Conservation (phyloP, 108 stramenopile genomes). For the Nitzschia sp. region DNA sequence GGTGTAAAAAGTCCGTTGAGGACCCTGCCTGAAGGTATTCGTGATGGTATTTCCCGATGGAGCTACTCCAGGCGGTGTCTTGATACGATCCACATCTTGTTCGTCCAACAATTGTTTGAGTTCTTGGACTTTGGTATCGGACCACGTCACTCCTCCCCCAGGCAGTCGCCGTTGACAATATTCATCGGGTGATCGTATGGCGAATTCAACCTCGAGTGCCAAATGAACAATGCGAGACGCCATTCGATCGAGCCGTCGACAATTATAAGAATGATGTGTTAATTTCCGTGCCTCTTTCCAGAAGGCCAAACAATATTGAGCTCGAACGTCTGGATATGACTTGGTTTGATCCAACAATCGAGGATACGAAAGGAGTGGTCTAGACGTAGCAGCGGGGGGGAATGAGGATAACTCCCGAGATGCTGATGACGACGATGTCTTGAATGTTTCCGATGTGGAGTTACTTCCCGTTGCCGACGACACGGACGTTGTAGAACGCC, state of each 20-base stretch:
- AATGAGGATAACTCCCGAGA: too few species aligned
- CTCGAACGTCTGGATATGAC: slow-evolving; percentile 17
- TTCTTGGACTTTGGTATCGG: background rate
- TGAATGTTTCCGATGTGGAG: too few species aligned
- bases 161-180: slow-evolving; percentile 8
- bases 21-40: background rate
- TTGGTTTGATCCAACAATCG: background rate
- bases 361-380: background rate
- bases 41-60: background rate
- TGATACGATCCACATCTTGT: background rate
- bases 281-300: slow-evolving; percentile 29
- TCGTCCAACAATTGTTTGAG: background rate
- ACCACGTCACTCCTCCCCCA: background rate
- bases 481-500: too few species aligned
- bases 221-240: slow-evolving; percentile 9
- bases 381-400: too few species aligned
- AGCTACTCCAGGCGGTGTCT: background rate
- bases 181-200: slow-evolving; percentile 34
- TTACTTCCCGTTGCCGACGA: too few species aligned
- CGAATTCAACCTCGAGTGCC: slow-evolving; percentile 17
- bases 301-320: slow-evolving; percentile 14
- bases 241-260: slow-evolving; percentile 24
- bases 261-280: slow-evolving; percentile 23
- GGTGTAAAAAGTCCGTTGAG: slow-evolving; percentile 4
- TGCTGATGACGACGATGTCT: too few species aligned